Evolutionary conservation across 495 filamentous ascomycete genomes (phyloP), one percentile per base, ranked within the genome.

Genomic region (Pyronema omphalodes): DNA sequence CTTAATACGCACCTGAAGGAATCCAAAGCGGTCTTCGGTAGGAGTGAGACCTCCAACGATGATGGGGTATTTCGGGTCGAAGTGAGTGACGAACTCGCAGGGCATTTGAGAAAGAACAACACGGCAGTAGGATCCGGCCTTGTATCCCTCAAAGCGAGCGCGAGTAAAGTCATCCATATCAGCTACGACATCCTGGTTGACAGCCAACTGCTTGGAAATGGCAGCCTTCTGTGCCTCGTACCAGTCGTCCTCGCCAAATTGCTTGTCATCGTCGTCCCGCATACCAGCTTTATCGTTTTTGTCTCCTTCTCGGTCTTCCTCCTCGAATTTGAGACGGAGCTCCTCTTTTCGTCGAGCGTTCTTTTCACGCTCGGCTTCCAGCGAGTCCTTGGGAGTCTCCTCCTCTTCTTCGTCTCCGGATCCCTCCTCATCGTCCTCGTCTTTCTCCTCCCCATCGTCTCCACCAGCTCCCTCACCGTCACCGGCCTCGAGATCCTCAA

Each of bases 221-320:
- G 83, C 76, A 19, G 93, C 87, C 67, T 98, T 98, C 63, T 98
- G 93, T 19, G 84, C 75, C 64, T 96, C 88, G 65, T 96, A 96
- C 93, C 93, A 98, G 43, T 96, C 86, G 61, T 98, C 91, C 68
- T 96, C 88, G 35, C 86, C 93, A 61, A 94, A 96, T 62, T 91
- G 78, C 45, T 76, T 74, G 39, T 86, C 74, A 0, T 75, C 67
- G 12, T 73, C 73, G 50, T 74, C 66, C 43, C 81, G 75, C 17
- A 78, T 77, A 43, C 79, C 77, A 9, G 84, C 78, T 59, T 86
- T 86, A 60, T 86, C 84, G 60, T 93, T 94, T 18, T 78, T 78
- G 60, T 93, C 86, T 0, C 91, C 91, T 66, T 98, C 91, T 12
- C 83, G 76, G 62, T 98, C 91, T 71, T 98, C 91, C 65, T 95